Conservation (phyloP, 805 yeast species). For the Yarrowia sp. region DNA sequence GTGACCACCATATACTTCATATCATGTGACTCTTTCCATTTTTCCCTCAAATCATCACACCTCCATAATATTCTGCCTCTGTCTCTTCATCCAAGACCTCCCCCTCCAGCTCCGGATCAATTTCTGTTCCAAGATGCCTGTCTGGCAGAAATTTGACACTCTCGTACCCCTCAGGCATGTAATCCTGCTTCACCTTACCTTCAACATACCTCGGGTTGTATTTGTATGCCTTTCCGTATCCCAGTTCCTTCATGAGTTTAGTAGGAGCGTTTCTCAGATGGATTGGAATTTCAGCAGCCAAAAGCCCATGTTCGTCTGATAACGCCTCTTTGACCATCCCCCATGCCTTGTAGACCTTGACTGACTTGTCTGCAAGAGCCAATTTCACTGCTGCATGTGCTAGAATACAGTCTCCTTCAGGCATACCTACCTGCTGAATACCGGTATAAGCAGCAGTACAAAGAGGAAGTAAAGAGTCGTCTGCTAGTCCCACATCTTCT, state of each 20-base stretch:
- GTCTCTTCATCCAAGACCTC: background rate
- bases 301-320: slow-evolving; percentile 54
- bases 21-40: no score
- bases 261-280: slow-evolving; percentile 97
- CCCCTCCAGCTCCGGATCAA: slow-evolving; percentile 28
- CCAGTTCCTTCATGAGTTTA: slow-evolving; percentile 79
- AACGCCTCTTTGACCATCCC: slow-evolving; percentile 60
- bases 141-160: slow-evolving; percentile 53
- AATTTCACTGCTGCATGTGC: slow-evolving; percentile 93
- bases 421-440: slow-evolving; percentile 86
- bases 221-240: slow-evolving; percentile 80
- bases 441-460: slow-evolving; percentile 85
- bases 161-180: slow-evolving; percentile 61
- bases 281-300: slow-evolving; percentile 56
- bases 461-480: slow-evolving; percentile 80
- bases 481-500: slow-evolving; percentile 88
- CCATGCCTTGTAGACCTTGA: slow-evolving; percentile 81
- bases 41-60: background rate
- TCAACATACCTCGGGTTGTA: slow-evolving; percentile 78
- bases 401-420: slow-evolving; percentile 84
- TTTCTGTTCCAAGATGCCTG: slow-evolving; percentile 36
- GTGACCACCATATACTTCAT: no score
- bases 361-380: slow-evolving; percentile 81
- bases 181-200: slow-evolving; percentile 69
- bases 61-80: slow-evolving; percentile 17